Percentiles rank a stretch among this genome's conserved stretches.
Conservation (phyloP, 2,329 filamentous ascomycete species). For the Penicillium oxalicum region DNA sequence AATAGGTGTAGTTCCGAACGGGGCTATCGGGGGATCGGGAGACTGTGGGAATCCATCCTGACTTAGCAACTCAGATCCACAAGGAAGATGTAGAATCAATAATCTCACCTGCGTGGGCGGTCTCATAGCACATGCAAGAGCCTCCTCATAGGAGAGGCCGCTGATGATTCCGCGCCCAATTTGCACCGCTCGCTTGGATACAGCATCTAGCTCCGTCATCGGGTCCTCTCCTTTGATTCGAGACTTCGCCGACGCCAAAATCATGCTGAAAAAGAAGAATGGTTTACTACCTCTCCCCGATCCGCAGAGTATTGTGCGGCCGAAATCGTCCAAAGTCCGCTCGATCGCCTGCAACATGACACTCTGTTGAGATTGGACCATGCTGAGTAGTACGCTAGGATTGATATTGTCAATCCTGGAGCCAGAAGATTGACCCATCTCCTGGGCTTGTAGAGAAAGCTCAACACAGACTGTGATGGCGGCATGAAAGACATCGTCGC, state of each 20-base stretch:
- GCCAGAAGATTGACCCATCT: slow-evolving; percentile 15
- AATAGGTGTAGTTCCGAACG: slow-evolving; percentile 8
- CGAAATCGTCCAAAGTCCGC: slow-evolving; percentile 24
- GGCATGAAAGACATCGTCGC: slow-evolving; percentile 30
- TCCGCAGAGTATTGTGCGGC: slow-evolving; percentile 18
- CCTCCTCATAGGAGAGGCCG: slow-evolving; percentile 19
- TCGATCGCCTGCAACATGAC: slow-evolving; percentile 28
- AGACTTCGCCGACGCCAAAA: slow-evolving; percentile 28
- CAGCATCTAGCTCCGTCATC: slow-evolving; percentile 18
- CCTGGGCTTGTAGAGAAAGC: slow-evolving; percentile 26
- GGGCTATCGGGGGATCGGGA: slow-evolving; percentile 6
- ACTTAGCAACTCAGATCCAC: not conserved
- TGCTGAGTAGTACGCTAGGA: slow-evolving; percentile 23
- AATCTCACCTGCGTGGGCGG: slow-evolving; percentile 15
- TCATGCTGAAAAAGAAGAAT: slow-evolving; percentile 26
- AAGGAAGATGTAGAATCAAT: not conserved
- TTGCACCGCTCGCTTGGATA: slow-evolving; percentile 18
- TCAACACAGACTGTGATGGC: slow-evolving; percentile 31
- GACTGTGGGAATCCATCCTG: slow-evolving; percentile 12
- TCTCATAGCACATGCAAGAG: slow-evolving; percentile 12
- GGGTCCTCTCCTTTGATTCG: slow-evolving; percentile 28
- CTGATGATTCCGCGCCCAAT: slow-evolving; percentile 20
- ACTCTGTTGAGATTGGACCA: slow-evolving; percentile 28
- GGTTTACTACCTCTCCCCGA: slow-evolving; percentile 27
- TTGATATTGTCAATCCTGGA: slow-evolving; percentile 16